A percentile compares a stretch with the other conserved stretches of the same genome.
phyloP scores from a whole-genome alignment of 345 rosid species.

The Eucalyptus erythrocorys region DNA sequence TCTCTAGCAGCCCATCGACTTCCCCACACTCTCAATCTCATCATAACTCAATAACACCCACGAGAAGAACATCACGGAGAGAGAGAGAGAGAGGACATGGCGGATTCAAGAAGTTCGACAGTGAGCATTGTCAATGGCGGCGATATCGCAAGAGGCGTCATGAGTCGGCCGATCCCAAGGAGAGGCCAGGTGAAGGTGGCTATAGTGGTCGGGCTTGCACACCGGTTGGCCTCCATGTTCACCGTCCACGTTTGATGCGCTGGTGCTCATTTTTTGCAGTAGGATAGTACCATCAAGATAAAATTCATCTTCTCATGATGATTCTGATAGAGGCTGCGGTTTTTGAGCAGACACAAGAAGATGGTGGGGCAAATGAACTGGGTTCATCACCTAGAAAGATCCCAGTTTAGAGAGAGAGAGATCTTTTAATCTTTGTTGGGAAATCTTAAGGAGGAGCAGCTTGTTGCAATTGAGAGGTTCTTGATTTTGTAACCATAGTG shows the following conservation, averaged over 20 bases:
- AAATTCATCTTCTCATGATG: too few relatives aligned
- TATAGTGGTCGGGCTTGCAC: conserved; percentile 40
- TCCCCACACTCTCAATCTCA: too few relatives aligned
- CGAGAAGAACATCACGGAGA: too few relatives aligned
- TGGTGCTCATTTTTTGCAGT: too few relatives aligned
- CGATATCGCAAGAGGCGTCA: not conserved
- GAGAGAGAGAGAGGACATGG: not conserved
- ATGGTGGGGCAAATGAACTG: not conserved
- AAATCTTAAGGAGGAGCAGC: not conserved
- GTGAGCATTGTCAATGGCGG: not conserved
- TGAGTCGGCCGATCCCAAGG: not conserved
- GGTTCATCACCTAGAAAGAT: too few relatives aligned
- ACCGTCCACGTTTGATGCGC: not conserved
- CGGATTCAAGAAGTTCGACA: not conserved
- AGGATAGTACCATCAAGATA: too few relatives aligned
- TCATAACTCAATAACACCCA: too few relatives aligned
- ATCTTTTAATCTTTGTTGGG: not conserved
- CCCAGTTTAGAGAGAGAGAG: not conserved
- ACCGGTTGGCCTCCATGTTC: conserved; percentile 47
- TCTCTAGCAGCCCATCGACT: not conserved
- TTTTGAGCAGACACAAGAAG: not conserved
- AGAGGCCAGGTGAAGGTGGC: conserved; percentile 68
- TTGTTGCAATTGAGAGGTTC: not conserved
- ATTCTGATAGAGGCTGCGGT: not conserved
- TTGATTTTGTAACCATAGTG: not conserved